A percentile compares a stretch with the other conserved stretches of the same genome.
These are phyloP conservation scores for Suhomyces choctaworum DNA, from an alignment of 1,139 yeast genomes.

Conservation along the genomic window DNA sequence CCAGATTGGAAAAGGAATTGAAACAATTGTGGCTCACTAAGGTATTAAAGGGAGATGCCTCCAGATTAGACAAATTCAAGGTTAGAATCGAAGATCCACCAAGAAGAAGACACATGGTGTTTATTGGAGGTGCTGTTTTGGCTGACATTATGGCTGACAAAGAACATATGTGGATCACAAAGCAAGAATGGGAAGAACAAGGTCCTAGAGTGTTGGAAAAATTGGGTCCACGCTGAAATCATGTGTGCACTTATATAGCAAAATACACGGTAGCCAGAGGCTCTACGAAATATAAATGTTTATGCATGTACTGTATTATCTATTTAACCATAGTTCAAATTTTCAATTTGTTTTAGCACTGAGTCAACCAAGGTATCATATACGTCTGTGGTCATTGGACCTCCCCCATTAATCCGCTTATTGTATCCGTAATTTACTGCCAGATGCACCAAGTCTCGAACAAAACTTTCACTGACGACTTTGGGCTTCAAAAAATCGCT, in stretches of 20 bases:
- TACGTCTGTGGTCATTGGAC: conserved; percentile 37
- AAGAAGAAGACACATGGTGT: conserved; percentile 98
- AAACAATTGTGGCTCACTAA: conserved; percentile 94
- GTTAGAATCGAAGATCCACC: conserved; percentile 99
- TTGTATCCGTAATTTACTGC: conserved; percentile 70
- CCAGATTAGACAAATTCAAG: conserved; percentile 86
- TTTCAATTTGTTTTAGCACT: conserved; percentile 42
- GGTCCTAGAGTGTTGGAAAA: conserved; percentile 84
- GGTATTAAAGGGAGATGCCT: conserved; percentile 83
- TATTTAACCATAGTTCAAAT: conserved; percentile 35
- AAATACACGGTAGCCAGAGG: conserved; percentile 1
- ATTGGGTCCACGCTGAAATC: conserved; percentile 83
- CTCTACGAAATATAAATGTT: neutral
- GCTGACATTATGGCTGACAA: conserved; percentile 98
- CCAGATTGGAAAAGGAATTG: conserved; percentile 91
- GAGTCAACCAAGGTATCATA: conserved; percentile 45
- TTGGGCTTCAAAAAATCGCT: conserved; percentile 71
- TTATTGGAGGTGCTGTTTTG: conserved; percentile 97
- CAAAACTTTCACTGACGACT: conserved; percentile 64
- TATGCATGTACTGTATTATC: conserved; percentile 1
- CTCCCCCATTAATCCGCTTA: conserved; percentile 35
- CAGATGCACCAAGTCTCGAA: conserved; percentile 71
- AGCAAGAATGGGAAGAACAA: conserved; percentile 97
- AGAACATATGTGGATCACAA: conserved; percentile 96
- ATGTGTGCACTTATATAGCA: conserved; percentile 10